phyloP scores from a whole-genome alignment of 345 rosid genomes.

The Moricandia moricandioides region DNA sequence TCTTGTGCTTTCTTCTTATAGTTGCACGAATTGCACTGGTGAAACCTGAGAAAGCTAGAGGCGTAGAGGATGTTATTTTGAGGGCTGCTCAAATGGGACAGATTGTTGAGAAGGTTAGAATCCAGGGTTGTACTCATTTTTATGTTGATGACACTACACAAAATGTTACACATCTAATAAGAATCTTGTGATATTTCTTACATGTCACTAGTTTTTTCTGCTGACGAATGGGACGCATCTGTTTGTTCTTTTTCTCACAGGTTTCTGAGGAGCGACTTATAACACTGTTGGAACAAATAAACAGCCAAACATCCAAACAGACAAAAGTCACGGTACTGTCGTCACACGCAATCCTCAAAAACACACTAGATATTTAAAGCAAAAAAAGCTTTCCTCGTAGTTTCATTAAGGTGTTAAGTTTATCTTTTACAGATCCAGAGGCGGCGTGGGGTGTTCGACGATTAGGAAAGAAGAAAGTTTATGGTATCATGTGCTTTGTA shows the following conservation, averaged over 20 bases:
- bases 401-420: neutral
- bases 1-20: constrained; percentile 4
- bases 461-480: constrained; percentile 42
- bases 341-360: neutral
- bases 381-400: too few relatives aligned
- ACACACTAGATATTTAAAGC: neutral
- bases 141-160: too few relatives aligned
- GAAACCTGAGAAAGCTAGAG: constrained; percentile 96
- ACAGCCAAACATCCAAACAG: constrained; percentile 83
- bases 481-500: neutral
- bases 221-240: too few relatives aligned
- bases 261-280: constrained; percentile 92
- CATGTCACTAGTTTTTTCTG: too few relatives aligned
- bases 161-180: too few relatives aligned
- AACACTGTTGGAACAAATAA: constrained; percentile 83
- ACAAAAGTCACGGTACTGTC: constrained; percentile 83
- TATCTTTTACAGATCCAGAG: constrained; percentile 70
- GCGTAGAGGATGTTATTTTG: constrained; percentile 84
- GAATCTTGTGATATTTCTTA: too few relatives aligned
- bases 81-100: constrained; percentile 94
- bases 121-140: neutral
- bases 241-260: constrained; percentile 33
- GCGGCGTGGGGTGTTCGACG: constrained; percentile 88
- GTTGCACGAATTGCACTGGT: constrained; percentile 96
- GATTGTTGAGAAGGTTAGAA: constrained; percentile 78